Evolutionary conservation across 352 stramenopile species (phyloP).

Genomic region (Pythium angustatum): DNA sequence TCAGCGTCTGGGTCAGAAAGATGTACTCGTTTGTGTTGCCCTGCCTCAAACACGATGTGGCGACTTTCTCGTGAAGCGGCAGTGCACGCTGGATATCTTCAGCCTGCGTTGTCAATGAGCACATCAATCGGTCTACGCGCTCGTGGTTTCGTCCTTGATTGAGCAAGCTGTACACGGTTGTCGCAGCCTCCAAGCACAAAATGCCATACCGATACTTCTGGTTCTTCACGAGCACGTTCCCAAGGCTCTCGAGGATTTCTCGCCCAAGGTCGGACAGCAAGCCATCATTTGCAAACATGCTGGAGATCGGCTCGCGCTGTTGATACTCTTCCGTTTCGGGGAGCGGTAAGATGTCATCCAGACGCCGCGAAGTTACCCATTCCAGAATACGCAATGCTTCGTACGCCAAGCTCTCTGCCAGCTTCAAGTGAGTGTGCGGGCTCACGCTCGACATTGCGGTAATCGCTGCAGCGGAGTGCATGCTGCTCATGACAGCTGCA

Average conservation of each 20-base stretch:
- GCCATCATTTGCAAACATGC: slow-evolving; percentile 77
- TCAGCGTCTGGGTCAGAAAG: slow-evolving; percentile 81
- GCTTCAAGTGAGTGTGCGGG: slow-evolving; percentile 39
- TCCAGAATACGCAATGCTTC: slow-evolving; percentile 78
- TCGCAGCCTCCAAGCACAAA: slow-evolving; percentile 72
- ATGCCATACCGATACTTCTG: slow-evolving; percentile 88
- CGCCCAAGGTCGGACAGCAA: slow-evolving; percentile 70
- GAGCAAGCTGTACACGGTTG: slow-evolving; percentile 58
- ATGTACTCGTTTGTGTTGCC: slow-evolving; percentile 87
- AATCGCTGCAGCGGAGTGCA: slow-evolving; percentile 49
- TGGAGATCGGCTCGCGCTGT: slow-evolving; percentile 39
- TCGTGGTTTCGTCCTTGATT: slow-evolving; percentile 78
- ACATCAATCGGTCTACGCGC: slow-evolving; percentile 72
- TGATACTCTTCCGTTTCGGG: slow-evolving; percentile 21
- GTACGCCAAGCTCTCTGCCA: slow-evolving; percentile 70
- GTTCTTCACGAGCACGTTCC: slow-evolving; percentile 83
- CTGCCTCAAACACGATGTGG: slow-evolving; percentile 58
- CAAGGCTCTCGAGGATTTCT: slow-evolving; percentile 66
- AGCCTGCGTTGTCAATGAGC: slow-evolving; percentile 68
- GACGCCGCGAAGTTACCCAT: slow-evolving; percentile 36
- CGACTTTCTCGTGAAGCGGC: slow-evolving; percentile 80
- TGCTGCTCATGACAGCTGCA: slow-evolving; percentile 55
- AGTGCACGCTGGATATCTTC: slow-evolving; percentile 78
- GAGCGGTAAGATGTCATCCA: slow-evolving; percentile 25
- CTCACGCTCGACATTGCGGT: slow-evolving; percentile 38